A percentile compares a stretch with the other conserved stretches of the same genome.
Conservation (phyloP, 352 stramenopile genomes). For the Phytophthora tubulina region DNA sequence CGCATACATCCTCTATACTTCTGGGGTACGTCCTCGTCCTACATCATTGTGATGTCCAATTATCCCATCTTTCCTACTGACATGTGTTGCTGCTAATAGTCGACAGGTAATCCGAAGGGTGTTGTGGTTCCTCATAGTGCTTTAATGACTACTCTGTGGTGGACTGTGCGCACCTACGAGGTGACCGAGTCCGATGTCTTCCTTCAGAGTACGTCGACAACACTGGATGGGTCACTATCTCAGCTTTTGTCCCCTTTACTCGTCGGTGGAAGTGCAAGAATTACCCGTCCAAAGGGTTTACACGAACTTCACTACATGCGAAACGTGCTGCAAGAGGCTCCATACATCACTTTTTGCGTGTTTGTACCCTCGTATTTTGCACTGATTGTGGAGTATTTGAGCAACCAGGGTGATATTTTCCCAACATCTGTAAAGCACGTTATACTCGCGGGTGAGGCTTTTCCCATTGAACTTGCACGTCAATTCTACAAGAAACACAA, state of each 20-base stretch:
- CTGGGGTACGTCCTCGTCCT: conserved; percentile 44
- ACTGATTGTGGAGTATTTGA: conserved; percentile 56
- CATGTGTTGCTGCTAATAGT: conserved; percentile 28
- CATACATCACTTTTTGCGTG: conserved; percentile 58
- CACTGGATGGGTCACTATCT: conserved; percentile 65
- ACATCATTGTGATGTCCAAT: neutral
- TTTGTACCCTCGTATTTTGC: conserved; percentile 71
- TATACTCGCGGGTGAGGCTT: conserved; percentile 55
- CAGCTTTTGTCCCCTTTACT: conserved; percentile 68
- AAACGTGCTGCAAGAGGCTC: conserved; percentile 21
- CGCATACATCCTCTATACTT: conserved; percentile 82
- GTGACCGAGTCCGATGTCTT: conserved; percentile 62
- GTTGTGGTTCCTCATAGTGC: conserved; percentile 73
- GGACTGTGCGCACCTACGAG: conserved; percentile 69
- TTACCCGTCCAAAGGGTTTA: conserved; percentile 56
- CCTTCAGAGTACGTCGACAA: conserved; percentile 71
- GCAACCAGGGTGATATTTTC: conserved; percentile 36
- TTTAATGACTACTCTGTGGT: conserved; percentile 63
- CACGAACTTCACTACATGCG: conserved; percentile 61
- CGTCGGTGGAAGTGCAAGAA: conserved; percentile 46
- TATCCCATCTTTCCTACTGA: no score
- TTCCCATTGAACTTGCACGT: conserved; percentile 55
- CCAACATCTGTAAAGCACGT: conserved; percentile 48
- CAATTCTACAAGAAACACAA: conserved; percentile 54
- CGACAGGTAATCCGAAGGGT: conserved; percentile 74